Base-by-base conservation (phyloP, 129 eudicot species). In the Erigeron canadensis region DNA sequence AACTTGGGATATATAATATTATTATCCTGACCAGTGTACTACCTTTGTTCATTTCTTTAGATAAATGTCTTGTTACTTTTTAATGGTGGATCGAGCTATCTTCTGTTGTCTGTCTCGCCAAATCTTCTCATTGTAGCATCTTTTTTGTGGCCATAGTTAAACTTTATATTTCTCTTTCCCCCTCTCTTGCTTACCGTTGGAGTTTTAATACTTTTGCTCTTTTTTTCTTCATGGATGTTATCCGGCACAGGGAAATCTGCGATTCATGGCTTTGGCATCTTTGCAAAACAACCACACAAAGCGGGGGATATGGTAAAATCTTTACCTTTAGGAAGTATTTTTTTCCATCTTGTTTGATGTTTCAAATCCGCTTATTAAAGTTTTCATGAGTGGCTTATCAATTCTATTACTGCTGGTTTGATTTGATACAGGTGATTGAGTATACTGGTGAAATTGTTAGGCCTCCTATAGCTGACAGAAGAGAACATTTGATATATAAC, bases 401-500 rank as follows among this genome's bases (percentile, higher is more conserved):
- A 22, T 22, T 63, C 41, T 48, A 21, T 5, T 10, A 21, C 48
- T 40, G 37, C 44, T 34, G 39, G 16, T 71, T 42, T 77, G 21
- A 65, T 78, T 41, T 16, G 11, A 45, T 46, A 16, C 71, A 95
- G 99, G 89, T 95, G 8, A 95, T 95, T 71, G 99, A 95, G 70
- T 95, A 95, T 85, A 88, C 90, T 44, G 99, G 99, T 21, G 99
- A 95, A 83, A 75, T 95, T 81, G 96, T 95, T 51, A 83, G 99
- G 74, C 85, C 96, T 74, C 69, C 90, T 21, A 83, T 95, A 67
- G 99, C 99, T 75, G 99, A 95, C 81, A 79, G 97, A 80, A 95
- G 99, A 79, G 99, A 95, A 53, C 97, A 84, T 73, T 70, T 88
- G 76, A 87, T 90, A 75, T 95, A 95, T 80, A 95, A 95, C 80